Base-by-base conservation (phyloP, 306 rosid genomes). In the Rubus idaeus region DNA sequence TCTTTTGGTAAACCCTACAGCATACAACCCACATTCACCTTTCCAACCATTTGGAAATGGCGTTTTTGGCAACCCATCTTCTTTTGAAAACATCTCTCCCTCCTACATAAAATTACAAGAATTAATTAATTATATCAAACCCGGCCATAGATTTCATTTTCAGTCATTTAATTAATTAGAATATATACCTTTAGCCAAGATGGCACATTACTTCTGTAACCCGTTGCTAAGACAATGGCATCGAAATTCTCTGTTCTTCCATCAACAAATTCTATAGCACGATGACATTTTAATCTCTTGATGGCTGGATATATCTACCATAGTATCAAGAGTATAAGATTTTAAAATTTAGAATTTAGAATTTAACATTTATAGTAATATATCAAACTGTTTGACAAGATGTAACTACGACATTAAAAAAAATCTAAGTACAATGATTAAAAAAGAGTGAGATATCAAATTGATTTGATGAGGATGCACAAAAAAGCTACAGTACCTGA, bases 121-220 rank as follows among this genome's bases (percentile, higher is more conserved):
- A 11, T 18, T 39, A 40, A 40, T 55, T 21, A 40, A 55, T 55
- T 21, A 55, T 66, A 39, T 42, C 40, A 18, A 35, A 45, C 65
- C 26, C n/a, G n/a, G n/a, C n/a, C 7, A 20, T 8, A 57, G 14
- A 73, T 21, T 17, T 41, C n/a, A 30, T 61, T 30, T 8, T 4
- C 67, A 21, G 39, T 45, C 39, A 5, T 14, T 21, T 17, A 39
- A 65, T 40, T 18, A 17, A 26, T 57, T 10, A 23, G 49, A 11
- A 45, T 58, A 17, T n/a, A 26, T 35, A 92, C 99, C 99, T 91
- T 90, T 68, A 96, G 98, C 99, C 99, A 96, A 79, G 83, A 79
- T 79, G 97, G 99, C 7, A 96, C 99, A 80, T 92, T 96, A 84
- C 99, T 96, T 93, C 87, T 96, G 85, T 96, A 96, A 62, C 99